Percentiles rank a stretch among this genome's conserved stretches.
Conservation (phyloP, 768 basidiomycete species). For the Serpula lacrymans region DNA sequence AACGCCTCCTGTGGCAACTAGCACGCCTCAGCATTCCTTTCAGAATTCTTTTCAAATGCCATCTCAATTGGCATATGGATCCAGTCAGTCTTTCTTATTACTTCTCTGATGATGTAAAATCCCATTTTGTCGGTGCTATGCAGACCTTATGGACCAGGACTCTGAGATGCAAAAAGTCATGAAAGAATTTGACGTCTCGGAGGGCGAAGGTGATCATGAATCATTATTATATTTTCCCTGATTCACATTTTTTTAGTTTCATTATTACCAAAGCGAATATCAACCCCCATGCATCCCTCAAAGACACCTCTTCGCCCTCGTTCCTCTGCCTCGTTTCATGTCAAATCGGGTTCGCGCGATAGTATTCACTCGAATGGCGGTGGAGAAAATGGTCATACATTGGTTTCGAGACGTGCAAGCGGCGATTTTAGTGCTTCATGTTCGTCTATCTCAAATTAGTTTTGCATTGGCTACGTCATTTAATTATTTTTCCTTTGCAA, state of each 20-base stretch:
- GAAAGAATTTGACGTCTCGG: constrained; percentile 51
- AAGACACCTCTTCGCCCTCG: constrained; percentile 8
- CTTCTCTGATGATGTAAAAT: constrained; percentile 3
- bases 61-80: constrained; percentile 45
- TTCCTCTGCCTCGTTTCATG: constrained; percentile 14
- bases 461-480: no score
- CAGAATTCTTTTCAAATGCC: constrained; percentile 53
- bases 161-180: constrained; percentile 71
- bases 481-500: no score
- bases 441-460: no score
- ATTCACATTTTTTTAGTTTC: background rate
- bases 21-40: constrained; percentile 50
- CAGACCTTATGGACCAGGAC: constrained; percentile 67
- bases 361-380: no score
- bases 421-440: no score
- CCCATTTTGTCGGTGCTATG: constrained; percentile 3
- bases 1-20: constrained; percentile 48
- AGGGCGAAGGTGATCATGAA: constrained; percentile 33
- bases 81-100: constrained; percentile 41
- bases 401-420: no score
- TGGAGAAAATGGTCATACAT: no score
- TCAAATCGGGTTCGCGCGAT: no score
- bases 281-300: constrained; percentile 6
- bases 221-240: background rate
- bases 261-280: constrained; percentile 13